phyloP scores from a whole-genome alignment of 2,329 filamentous ascomycete genomes.

The Arthrobotrys sinensis region DNA sequence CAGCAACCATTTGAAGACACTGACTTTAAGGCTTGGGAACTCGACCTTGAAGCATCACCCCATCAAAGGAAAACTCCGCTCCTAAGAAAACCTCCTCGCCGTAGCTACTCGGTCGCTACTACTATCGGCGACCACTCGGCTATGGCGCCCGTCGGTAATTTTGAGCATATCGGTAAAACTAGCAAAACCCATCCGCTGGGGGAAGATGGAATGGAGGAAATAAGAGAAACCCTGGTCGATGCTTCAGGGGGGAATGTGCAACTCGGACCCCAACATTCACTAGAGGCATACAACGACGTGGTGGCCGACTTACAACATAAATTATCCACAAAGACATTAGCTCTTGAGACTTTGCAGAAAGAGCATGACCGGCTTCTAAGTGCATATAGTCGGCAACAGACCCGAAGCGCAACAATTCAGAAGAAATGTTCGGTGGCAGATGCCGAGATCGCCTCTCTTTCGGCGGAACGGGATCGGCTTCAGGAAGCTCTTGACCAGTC shows the following conservation, averaged over 20 bases:
- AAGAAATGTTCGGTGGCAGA: constrained; percentile 57
- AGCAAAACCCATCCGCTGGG: background rate
- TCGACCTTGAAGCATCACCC: constrained; percentile 44
- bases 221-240: background rate
- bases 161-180: constrained; percentile 6
- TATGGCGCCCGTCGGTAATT: constrained; percentile 31
- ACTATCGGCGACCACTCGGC: background rate
- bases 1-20: constrained; percentile 38
- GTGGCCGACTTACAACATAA: constrained; percentile 55
- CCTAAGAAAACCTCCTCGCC: constrained; percentile 32
- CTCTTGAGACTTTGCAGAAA: constrained; percentile 52
- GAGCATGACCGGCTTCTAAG: constrained; percentile 51
- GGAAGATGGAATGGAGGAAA: constrained; percentile 12
- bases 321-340: constrained; percentile 54
- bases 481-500: constrained; percentile 58
- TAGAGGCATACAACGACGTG: constrained; percentile 53
- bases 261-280: constrained; percentile 22
- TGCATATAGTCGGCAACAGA: constrained; percentile 50
- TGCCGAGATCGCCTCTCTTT: constrained; percentile 52
- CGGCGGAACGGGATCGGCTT: constrained; percentile 54
- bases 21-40: constrained; percentile 52
- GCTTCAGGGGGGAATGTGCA: constrained; percentile 8
- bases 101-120: constrained; percentile 15
- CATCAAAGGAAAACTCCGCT: constrained; percentile 28
- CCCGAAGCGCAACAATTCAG: constrained; percentile 50